Conservation (phyloP, 2,329 filamentous ascomycete species). For the Alternaria hordeiaustralica region DNA sequence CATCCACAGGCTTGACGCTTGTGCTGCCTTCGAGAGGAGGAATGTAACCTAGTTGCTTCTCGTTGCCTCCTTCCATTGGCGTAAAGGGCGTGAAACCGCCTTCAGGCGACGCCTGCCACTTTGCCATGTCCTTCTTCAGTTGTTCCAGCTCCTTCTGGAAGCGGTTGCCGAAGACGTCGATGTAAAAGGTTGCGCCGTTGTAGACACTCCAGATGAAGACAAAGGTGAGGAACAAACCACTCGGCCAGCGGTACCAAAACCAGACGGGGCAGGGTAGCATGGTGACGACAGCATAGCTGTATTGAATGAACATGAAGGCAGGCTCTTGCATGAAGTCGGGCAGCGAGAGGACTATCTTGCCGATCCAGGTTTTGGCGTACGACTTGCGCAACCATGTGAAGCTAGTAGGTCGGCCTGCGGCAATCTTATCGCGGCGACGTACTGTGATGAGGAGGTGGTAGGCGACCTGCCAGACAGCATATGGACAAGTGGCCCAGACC, state of each 20-base stretch:
- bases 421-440: conserved; percentile 92
- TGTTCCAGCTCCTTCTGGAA: conserved; percentile 96
- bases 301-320: conserved; percentile 96
- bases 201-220: conserved; percentile 97
- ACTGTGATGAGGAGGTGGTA: conserved; percentile 98
- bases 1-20: conserved; percentile 24
- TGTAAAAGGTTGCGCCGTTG: conserved; percentile 97
- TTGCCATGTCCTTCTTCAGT: conserved; percentile 85
- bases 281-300: conserved; percentile 84
- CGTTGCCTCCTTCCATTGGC: conserved; percentile 23
- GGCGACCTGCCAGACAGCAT: conserved; percentile 86
- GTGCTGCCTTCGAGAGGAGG: conserved; percentile 41
- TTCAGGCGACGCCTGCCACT: conserved; percentile 70
- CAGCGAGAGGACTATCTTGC: conserved; percentile 79
- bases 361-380: conserved; percentile 89
- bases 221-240: conserved; percentile 73
- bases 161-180: conserved; percentile 94
- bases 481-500: conserved; percentile 90
- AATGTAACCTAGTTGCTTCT: conserved; percentile 38
- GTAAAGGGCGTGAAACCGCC: conserved; percentile 33
- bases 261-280: conserved; percentile 95
- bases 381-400: conserved; percentile 96
- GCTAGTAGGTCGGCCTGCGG: conserved; percentile 90
- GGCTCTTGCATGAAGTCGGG: conserved; percentile 80
- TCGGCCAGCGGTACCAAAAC: conserved; percentile 88